Evolutionary conservation across 257 asterid genomes (phyloP).

Genomic region (Galeopsis tetrahit): DNA sequence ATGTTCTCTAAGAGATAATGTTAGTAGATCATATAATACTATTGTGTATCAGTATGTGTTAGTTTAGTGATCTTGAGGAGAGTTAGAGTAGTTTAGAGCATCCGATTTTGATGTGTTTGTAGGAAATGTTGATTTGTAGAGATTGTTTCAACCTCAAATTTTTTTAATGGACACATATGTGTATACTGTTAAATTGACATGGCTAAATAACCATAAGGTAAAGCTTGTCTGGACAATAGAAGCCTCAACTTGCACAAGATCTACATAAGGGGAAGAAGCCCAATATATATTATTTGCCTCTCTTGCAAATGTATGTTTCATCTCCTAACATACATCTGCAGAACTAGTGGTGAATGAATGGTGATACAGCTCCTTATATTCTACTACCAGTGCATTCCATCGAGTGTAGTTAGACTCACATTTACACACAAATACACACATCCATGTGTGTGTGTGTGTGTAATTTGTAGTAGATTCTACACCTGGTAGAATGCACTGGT

Average conservation of each 20-base stretch:
- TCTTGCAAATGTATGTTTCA: constrained; percentile 14
- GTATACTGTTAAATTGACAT: background rate
- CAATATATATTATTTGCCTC: constrained; percentile 12
- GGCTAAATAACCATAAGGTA: constrained; percentile 8
- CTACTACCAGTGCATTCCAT: background rate
- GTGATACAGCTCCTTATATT: background rate
- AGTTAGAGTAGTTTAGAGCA: constrained; percentile 32
- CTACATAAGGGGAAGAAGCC: constrained; percentile 16
- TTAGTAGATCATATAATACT: constrained; percentile 11
- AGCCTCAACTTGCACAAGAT: constrained; percentile 22
- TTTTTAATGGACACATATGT: background rate
- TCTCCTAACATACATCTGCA: constrained; percentile 25
- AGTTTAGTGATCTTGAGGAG: constrained; percentile 27
- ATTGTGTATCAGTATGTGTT: constrained; percentile 34
- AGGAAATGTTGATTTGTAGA: constrained; percentile 18
- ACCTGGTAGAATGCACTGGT: constrained; percentile 2
- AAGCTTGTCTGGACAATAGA: constrained; percentile 27
- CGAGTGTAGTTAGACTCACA: background rate
- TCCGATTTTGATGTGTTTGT: constrained; percentile 16
- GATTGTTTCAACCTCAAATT: background rate
- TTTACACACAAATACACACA: background rate
- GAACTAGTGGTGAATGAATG: constrained; percentile 13
- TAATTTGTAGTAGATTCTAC: background rate
- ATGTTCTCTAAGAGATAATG: constrained; percentile 62
- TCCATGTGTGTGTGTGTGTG: background rate